A percentile compares a stretch with the other conserved stretches of the same genome.
Evolutionary conservation across 352 stramenopile species (phyloP).

Genomic region (Phytophthora megakarya): DNA sequence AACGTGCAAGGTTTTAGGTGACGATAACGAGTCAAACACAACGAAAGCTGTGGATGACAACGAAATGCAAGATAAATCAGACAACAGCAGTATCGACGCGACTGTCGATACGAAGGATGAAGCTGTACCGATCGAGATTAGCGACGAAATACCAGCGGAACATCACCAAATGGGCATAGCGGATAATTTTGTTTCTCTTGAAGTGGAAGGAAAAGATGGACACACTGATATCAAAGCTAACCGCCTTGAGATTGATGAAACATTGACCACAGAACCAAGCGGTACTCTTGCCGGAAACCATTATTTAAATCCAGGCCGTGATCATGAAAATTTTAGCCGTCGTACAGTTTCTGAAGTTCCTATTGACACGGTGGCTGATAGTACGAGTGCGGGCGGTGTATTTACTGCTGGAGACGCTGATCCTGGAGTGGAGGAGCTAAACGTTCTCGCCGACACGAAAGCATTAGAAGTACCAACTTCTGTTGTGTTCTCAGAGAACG

Average conservation of each 20-base stretch:
- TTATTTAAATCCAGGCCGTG: not conserved
- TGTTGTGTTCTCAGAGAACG: not conserved
- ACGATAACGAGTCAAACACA: not conserved
- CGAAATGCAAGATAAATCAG: not conserved
- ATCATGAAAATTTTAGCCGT: not conserved
- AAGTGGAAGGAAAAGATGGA: not conserved
- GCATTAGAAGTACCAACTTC: not conserved
- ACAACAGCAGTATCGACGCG: not conserved
- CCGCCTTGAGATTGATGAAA: not conserved
- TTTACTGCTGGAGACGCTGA: not conserved
- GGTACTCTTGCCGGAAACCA: not conserved
- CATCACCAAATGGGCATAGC: not conserved
- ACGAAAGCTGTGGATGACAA: not conserved
- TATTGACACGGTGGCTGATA: not conserved
- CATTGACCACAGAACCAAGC: not conserved
- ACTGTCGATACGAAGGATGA: not conserved
- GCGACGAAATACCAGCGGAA: not conserved
- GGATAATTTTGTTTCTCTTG: not conserved
- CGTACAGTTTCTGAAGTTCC: not conserved
- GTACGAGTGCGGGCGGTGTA: not conserved
- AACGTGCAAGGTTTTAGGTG: not conserved
- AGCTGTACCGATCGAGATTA: not conserved
- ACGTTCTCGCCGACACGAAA: not conserved
- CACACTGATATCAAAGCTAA: not conserved
- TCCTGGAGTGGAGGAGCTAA: not conserved